Base-by-base conservation (phyloP, 2,329 filamentous ascomycete genomes). In the Byssoonygena ceratinophila region DNA sequence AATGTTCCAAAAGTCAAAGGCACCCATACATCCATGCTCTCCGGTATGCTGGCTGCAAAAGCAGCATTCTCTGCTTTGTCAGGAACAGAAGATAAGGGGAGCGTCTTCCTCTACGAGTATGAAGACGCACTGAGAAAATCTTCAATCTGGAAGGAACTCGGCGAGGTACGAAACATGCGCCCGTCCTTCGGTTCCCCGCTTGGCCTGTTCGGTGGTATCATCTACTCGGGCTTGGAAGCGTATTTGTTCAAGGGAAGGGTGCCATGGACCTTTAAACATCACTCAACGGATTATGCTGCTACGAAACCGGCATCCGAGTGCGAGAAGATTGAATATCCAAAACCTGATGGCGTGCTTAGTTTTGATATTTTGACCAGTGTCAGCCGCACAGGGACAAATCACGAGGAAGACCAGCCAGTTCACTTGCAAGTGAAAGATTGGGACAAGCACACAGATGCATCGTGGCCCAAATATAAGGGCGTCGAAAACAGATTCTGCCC, bases 1-100 rank as follows among this genome's bases (percentile, higher is more conserved):
- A 98, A 98, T 64, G 85, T 98, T 14, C 92, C 92, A 58, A 98
- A 98, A 75, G 87, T 98, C 70, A 98, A 98, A 74, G 92, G 92
- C 54, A 96, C 91, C 0, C 92, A 98, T 70, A 96, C 92, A 45
- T 89, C 92, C 49, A 97, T 98, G 88, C 88, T 90, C 65, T 94
- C 87, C 1, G 92, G 91, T 56, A 97, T 98, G 85, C 76, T 98
- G 47, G 92, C 92, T 4, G 92, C 91, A 39, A 88, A 97, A 71
- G 87, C 92, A 27, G 82, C 91, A 2, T 97, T 83, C 76, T 77
- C 78, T 23, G 92, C 92, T 1, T 74, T 98, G 23, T 72, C 73
- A 36, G 59, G 61, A 41, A 64, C 64, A 47, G 58, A 64, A 4
- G 76, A 81, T 58, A 72, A 76, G 9, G 84, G 83, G 46, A 84